Evolutionary conservation across 129 eudicot species (phyloP), one percentile per base, ranked within the genome.

Genomic region (Chrysanthemum makinoi): DNA sequence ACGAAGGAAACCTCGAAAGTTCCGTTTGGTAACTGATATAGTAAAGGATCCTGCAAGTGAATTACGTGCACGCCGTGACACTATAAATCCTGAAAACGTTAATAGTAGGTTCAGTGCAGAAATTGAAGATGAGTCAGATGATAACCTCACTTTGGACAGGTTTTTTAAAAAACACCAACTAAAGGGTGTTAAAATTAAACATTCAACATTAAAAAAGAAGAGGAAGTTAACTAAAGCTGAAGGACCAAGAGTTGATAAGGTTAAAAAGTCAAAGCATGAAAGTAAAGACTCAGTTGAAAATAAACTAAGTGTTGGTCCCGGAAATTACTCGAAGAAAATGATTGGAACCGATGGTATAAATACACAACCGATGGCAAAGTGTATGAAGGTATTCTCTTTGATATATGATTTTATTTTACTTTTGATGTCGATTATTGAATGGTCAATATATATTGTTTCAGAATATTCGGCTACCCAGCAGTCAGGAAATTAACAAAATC

Each of bases 21-120:
- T 39, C 26, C 70, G 77, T 61, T 53, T 81, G 69, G 68, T 81
- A 14, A 58, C 84, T n/a, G 81, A 81, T 72, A 65, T 76, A 46
- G 71, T 68, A 52, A 66, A 72, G 30, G 80, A 74, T 65, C 59
- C 73, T 48, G 70, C 83, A 18, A 66, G 30, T 17, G 28, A 61
- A 44, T 46, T 26, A 3, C 43, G 59, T 17, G 59, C 26, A 0
- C 47, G 65, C 39, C 49, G 68, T 59, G 49, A 69, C 24, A 48
- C 62, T 10, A 54, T 48, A 28, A 66, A 66, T 66, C 73, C 75
- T 50, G 70, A 33, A 12, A 58, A 73, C 12, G 61, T 79, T 35
- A 68, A 73, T 44, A 22, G 33, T 51, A 59, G 61, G 66, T 74
- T 73, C 10, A 39, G 7, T 65, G 48, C 65, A 10, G 79, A 79